Evolutionary conservation across 2,329 filamentous ascomycete species (phyloP), one percentile per base, ranked within the genome.

Genomic region (Elsinoe australis): DNA sequence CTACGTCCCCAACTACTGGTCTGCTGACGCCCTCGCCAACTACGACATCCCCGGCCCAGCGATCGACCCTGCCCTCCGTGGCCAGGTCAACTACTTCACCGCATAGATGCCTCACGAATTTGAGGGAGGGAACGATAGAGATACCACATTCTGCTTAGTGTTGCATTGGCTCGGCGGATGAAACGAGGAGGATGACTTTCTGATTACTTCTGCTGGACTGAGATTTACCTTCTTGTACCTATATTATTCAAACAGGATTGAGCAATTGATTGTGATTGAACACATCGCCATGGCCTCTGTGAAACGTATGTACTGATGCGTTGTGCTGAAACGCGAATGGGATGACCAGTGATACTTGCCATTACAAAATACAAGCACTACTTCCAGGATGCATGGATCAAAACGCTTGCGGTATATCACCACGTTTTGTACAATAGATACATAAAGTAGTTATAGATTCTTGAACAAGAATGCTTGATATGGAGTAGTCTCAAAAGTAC

Each of bases 1-100:
- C 58, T 54, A 69, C 52, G 64, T 80, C 70, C 76, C 75, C 70
- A 71, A 82, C 63, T 82, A 81, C 71, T n/a, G n/a, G n/a, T n/a
- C n/a, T n/a, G n/a, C n/a, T n/a, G 56, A 65, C 46, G 56, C 60
- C 28, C 58, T 73, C 49, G 60, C 56, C 54, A 64, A 57, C 34
- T 78, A 78, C 59, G 54, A 58, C 17, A 75, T 77, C 33, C 75
- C 74, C 14, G 75, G 75, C n/a, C 75, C 75, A 10, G 55, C 61
- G 34, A 57, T 67, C 31, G 58, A 52, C 32, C 47, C 51, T 28
- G 52, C 26, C 41, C 22, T 48, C 22, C n/a, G 17, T n/a, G 28
- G 21, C 6, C 17, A 21, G n/a, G 39, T 26, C 4, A 44, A 31
- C 24, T 21, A 18, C 24, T 44, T 44, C 39, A 29, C 2, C 6